Evolutionary conservation across 2,329 filamentous ascomycete genomes (phyloP), one percentile per base, ranked within the genome.

Genomic region (Colletotrichum sublineola): DNA sequence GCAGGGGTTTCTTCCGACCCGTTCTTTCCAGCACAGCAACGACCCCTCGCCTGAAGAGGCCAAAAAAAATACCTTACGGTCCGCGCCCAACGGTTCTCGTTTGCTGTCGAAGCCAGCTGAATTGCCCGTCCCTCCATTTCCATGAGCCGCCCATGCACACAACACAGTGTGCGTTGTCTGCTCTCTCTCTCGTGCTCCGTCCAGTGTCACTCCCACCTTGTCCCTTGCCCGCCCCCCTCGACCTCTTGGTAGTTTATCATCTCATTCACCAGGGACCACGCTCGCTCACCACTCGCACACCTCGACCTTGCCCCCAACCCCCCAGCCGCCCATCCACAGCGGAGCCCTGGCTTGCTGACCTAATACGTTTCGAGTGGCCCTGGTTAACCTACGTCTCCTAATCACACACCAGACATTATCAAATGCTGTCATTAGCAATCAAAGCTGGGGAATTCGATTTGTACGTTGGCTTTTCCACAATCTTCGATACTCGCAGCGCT

Each of bases 381-480:
- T 75, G 67, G 73, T 73, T 69, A 48, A 73, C 68, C 67, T 73
- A 76, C 74, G 76, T 76, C 77, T 79, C 77, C 77, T 78, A 77
- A 77, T 73, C 79, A 77, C 77, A 77, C 71, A 77, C 73, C 60
- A 72, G 74, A 70, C 75, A 74, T 73, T 75, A 75, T 76, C 76
- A 76, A 77, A 77, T 76, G 75, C 71, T 77, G 77, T 76, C 77
- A 80, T 79, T 76, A 75, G 77, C 77, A 80, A 77, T 75, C 76
- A 77, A 73, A 74, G 63, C 62, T 67, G 62, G 40, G 71, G 42
- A 64, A 55, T 46, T 64, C 50, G 55, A 56, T 73, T 52, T 71
- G 31, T 57, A 71, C 57, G 7, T 67, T 73, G 67, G 38, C 62
- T 66, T 42, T 67, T 50, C 63, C 52, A 57, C 61, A 67, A 62